phyloP scores from a whole-genome alignment of 345 rosid genomes.

The Turnera subulata region DNA sequence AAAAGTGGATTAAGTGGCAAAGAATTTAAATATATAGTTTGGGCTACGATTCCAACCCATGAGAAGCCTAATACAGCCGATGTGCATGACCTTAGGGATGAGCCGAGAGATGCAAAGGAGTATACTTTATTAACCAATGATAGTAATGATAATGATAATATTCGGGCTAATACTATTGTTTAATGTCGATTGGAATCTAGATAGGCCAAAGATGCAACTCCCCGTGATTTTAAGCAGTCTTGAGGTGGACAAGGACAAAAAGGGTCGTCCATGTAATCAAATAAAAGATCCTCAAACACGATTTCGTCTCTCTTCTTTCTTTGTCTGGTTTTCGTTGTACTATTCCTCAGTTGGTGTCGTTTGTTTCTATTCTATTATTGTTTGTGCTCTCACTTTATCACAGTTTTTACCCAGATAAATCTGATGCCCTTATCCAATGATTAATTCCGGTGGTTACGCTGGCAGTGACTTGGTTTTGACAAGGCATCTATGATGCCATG shows the following conservation, averaged over 20 bases:
- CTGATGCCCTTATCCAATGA: too few species aligned
- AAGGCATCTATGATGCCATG: too few species aligned
- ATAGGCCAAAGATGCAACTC: not conserved
- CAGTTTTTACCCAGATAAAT: too few species aligned
- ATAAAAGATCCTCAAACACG: not conserved
- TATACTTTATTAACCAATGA: too few species aligned
- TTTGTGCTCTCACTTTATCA: too few species aligned
- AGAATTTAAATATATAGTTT: not conserved
- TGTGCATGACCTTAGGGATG: too few species aligned
- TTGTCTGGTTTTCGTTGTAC: not conserved
- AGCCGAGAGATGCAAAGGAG: too few species aligned
- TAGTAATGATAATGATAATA: not conserved
- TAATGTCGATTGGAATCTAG: not conserved
- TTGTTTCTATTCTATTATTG: not conserved
- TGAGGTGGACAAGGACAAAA: not conserved
- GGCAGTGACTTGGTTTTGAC: too few species aligned
- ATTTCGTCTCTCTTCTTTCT: not conserved
- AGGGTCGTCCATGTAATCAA: not conserved
- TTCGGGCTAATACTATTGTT: not conserved
- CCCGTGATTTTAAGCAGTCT: conserved; percentile 15
- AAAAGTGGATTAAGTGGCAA: not conserved
- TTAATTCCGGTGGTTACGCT: too few species aligned
- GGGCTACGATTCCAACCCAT: too few species aligned
- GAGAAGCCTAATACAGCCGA: too few species aligned
- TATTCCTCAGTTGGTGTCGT: not conserved